Conservation (phyloP, 1,284 basidiomycete species). For the Pyrrhoderma lamaoense region DNA sequence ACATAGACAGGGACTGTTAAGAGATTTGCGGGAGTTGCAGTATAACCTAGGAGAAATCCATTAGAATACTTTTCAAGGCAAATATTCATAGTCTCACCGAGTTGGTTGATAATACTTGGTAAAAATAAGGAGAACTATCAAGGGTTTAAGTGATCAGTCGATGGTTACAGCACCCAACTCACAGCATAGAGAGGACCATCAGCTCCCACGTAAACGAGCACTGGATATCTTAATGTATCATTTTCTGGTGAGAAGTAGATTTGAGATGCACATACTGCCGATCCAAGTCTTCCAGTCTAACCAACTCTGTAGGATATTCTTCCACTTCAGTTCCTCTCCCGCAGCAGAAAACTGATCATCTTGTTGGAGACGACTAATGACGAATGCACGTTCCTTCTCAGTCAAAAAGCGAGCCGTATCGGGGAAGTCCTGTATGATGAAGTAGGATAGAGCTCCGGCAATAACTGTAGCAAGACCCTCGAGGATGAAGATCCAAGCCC, state of each 20-base stretch:
- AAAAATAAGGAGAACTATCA: conserved; percentile 24
- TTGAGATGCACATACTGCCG: conserved; percentile 35
- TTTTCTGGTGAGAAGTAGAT: not conserved
- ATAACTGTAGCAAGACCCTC: conserved; percentile 62
- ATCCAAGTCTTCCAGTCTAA: conserved; percentile 72
- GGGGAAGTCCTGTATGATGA: conserved; percentile 76
- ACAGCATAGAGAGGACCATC: conserved; percentile 39
- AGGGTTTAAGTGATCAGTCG: not conserved
- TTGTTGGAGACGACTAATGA: conserved; percentile 59
- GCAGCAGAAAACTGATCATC: conserved; percentile 70
- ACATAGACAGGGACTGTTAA: conserved; percentile 64
- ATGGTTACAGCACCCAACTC: not conserved
- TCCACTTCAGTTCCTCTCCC: conserved; percentile 55
- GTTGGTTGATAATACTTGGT: conserved; percentile 9
- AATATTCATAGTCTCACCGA: conserved; percentile 1
- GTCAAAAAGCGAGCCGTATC: conserved; percentile 71
- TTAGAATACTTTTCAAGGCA: not conserved
- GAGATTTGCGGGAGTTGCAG: conserved; percentile 66
- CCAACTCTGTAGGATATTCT: conserved; percentile 54
- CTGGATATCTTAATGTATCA: conserved; percentile 11
- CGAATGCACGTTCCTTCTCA: conserved; percentile 59
- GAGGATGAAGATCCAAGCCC: conserved; percentile 72
- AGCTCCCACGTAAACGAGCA: conserved; percentile 24
- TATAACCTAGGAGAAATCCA: conserved; percentile 41
- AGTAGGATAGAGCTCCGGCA: conserved; percentile 60